Conservation (phyloP, 352 stramenopile genomes). For the Bremia lactucae region DNA sequence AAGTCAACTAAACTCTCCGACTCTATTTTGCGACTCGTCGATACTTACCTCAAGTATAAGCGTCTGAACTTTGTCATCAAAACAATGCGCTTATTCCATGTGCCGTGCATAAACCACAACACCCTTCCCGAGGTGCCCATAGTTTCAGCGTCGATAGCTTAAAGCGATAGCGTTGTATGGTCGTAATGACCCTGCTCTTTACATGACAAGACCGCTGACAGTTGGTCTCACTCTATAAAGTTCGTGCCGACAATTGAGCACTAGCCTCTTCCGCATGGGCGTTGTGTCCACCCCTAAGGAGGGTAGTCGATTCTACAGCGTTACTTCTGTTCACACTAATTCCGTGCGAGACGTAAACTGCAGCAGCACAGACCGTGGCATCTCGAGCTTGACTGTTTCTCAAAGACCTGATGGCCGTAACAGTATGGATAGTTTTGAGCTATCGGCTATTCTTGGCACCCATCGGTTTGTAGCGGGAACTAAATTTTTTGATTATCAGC, state of each 20-base stretch:
- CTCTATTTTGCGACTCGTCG: too few species aligned
- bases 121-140: too few species aligned
- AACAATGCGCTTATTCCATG: too few species aligned
- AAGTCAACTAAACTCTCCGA: too few species aligned
- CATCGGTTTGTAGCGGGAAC: slow-evolving; percentile 51
- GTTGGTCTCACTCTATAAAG: slow-evolving; percentile 21
- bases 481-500: slow-evolving; percentile 69
- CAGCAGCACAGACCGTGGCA: slow-evolving; percentile 20
- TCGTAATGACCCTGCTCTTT: slow-evolving; percentile 1
- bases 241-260: slow-evolving; percentile 5
- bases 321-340: slow-evolving; percentile 22
- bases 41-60: too few species aligned
- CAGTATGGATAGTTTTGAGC: slow-evolving; percentile 24
- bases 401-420: slow-evolving; percentile 15
- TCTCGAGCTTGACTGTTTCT: slow-evolving; percentile 18
- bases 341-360: slow-evolving; percentile 15
- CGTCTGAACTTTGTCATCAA: too few species aligned
- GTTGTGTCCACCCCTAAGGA: slow-evolving; percentile 23
- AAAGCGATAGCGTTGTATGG: background rate
- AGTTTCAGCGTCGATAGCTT: too few species aligned
- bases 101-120: too few species aligned
- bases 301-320: slow-evolving; percentile 12
- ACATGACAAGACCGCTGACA: background rate
- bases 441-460: slow-evolving; percentile 16
- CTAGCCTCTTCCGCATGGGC: too few species aligned